Conservation (phyloP, 176 grass and related monocot genomes). For the Zoysia pacifica region DNA sequence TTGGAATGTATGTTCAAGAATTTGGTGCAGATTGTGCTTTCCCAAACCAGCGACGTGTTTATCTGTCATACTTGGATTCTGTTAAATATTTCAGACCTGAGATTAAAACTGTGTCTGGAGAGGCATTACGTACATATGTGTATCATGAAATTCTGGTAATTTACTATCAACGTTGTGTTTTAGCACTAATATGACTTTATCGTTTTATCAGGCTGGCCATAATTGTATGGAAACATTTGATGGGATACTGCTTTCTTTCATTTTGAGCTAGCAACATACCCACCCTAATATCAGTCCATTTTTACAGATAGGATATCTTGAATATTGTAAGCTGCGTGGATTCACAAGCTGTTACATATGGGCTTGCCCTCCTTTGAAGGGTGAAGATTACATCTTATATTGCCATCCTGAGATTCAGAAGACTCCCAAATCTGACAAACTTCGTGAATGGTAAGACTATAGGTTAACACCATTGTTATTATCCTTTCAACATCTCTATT, state of each 20-base stretch:
- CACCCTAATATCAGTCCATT: constrained; percentile 38
- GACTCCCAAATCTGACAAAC: constrained; percentile 89
- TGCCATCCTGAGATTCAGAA: constrained; percentile 99
- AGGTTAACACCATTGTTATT: constrained; percentile 11
- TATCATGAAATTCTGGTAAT: constrained; percentile 98
- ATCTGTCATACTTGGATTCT: constrained; percentile 93
- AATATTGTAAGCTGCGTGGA: constrained; percentile 85
- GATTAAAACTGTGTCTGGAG: constrained; percentile 68
- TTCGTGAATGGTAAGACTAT: constrained; percentile 69
- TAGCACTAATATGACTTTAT: constrained; percentile 28
- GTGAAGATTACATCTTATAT: constrained; percentile 97
- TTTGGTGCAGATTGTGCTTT: constrained; percentile 79
- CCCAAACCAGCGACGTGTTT: constrained; percentile 85
- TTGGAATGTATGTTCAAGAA: constrained; percentile 98
- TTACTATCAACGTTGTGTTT: constrained; percentile 8
- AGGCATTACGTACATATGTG: constrained; percentile 86
- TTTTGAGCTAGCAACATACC: constrained; percentile 15
- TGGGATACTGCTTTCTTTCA: not conserved
- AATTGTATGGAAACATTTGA: constrained; percentile 14
- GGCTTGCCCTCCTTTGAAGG: constrained; percentile 88
- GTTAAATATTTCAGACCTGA: constrained; percentile 96
- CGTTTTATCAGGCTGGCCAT: constrained; percentile 24
- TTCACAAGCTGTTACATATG: constrained; percentile 99
- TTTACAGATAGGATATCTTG: constrained; percentile 85
- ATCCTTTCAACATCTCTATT: too few relatives aligned